phyloP scores from a whole-genome alignment of 176 grass and related monocot genomes.

The Avena sativa region DNA sequence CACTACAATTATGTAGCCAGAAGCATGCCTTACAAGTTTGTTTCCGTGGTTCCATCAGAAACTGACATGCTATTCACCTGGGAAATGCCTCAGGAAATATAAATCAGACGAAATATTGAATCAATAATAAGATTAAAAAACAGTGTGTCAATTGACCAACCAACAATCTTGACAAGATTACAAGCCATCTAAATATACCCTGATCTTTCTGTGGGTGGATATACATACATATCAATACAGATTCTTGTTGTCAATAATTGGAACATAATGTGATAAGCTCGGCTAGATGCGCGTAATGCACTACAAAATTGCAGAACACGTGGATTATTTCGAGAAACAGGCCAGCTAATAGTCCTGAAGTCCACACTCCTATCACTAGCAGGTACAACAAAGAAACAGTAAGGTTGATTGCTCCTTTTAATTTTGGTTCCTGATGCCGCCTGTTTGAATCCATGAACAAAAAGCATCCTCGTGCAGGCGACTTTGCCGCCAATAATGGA shows the following conservation, averaged over 20 bases:
- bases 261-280: constrained; percentile 31
- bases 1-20: not conserved
- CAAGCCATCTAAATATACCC: not conserved
- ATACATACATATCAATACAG: not conserved
- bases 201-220: not conserved
- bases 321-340: constrained; percentile 7
- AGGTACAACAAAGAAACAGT: constrained; percentile 10
- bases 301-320: not conserved
- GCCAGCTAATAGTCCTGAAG: not conserved
- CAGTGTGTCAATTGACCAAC: not conserved
- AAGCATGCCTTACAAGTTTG: not conserved
- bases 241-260: constrained; percentile 37
- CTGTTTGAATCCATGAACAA: constrained; percentile 11
- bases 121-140: not conserved
- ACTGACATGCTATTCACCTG: constrained; percentile 20
- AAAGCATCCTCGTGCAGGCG: constrained; percentile 3
- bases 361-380: constrained; percentile 10
- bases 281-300: not conserved
- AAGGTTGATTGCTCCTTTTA: not conserved
- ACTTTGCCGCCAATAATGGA: constrained; percentile 21
- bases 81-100: constrained; percentile 4
- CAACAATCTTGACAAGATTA: constrained; percentile 1
- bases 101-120: not conserved
- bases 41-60: not conserved
- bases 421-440: not conserved